Conservation (phyloP, 2,329 filamentous ascomycete species). For the Pseudopyricularia javanii region DNA sequence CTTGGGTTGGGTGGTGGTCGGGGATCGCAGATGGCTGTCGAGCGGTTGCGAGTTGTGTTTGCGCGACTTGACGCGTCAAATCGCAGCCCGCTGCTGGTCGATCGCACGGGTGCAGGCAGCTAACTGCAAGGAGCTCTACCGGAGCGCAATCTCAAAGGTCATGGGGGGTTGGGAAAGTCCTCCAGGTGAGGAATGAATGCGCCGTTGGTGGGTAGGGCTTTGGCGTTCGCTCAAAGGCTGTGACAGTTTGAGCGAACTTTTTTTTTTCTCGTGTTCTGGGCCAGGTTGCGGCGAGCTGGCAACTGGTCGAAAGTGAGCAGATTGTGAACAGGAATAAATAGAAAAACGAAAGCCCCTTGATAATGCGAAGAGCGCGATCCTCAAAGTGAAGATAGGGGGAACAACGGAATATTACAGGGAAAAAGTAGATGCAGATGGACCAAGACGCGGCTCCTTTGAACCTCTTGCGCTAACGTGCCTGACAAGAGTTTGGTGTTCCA, state of each 20-base stretch:
- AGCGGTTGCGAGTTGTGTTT: slow-evolving; percentile 1
- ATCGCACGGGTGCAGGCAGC: neutral
- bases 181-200: neutral
- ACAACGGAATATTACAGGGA: neutral
- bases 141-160: neutral
- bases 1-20: neutral
- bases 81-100: neutral
- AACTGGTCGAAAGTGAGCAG: neutral
- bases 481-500: neutral
- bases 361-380: neutral
- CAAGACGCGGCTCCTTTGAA: neutral
- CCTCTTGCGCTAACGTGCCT: neutral
- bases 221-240: neutral
- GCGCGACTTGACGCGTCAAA: slow-evolving; percentile 4
- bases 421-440: neutral
- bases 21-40: neutral
- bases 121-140: neutral
- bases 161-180: neutral
- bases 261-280: neutral
- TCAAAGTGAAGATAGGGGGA: neutral
- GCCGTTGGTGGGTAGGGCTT: neutral
- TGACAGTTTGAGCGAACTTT: neutral
- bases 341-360: neutral
- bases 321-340: neutral
- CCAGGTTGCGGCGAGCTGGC: neutral